phyloP scores from a whole-genome alignment of 2,329 filamentous ascomycete genomes.

The Fusarium hainanense region DNA sequence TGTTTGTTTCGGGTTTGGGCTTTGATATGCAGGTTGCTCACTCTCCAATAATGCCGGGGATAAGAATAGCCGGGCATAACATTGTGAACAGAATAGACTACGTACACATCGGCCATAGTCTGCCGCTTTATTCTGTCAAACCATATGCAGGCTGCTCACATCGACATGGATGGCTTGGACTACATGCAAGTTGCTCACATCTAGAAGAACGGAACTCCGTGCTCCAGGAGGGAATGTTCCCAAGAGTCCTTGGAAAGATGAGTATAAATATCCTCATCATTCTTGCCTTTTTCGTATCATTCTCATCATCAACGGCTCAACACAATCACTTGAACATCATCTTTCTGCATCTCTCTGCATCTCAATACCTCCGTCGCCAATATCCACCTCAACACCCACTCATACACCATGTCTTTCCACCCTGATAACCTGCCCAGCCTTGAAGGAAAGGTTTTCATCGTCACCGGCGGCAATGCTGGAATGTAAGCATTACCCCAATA shows the following conservation, averaged over 20 bases:
- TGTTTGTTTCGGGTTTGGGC: not conserved
- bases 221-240: not conserved
- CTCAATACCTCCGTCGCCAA: not conserved
- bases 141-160: slow-evolving; percentile 3
- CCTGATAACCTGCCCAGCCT: slow-evolving; percentile 18
- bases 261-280: not conserved
- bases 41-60: not conserved
- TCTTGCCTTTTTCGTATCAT: not conserved
- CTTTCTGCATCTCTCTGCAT: not conserved
- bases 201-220: not conserved
- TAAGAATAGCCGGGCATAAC: too few relatives aligned
- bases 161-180: not conserved
- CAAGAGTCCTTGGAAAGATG: too few relatives aligned
- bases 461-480: slow-evolving; percentile 25
- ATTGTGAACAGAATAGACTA: too few relatives aligned
- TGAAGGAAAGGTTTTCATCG: slow-evolving; percentile 17
- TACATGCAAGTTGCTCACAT: slow-evolving; percentile 17
- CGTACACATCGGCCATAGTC: too few relatives aligned
- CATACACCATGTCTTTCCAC: slow-evolving; percentile 17
- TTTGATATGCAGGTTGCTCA: slow-evolving; percentile 16
- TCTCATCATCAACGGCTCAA: not conserved
- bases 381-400: not conserved
- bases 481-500: not conserved
- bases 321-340: not conserved
- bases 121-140: too few relatives aligned